Percentiles rank a stretch among this genome's conserved stretches.
These are phyloP conservation scores for Gossypium ekmanianum DNA, from an alignment of 345 rosid species.

Conservation along the genomic window DNA sequence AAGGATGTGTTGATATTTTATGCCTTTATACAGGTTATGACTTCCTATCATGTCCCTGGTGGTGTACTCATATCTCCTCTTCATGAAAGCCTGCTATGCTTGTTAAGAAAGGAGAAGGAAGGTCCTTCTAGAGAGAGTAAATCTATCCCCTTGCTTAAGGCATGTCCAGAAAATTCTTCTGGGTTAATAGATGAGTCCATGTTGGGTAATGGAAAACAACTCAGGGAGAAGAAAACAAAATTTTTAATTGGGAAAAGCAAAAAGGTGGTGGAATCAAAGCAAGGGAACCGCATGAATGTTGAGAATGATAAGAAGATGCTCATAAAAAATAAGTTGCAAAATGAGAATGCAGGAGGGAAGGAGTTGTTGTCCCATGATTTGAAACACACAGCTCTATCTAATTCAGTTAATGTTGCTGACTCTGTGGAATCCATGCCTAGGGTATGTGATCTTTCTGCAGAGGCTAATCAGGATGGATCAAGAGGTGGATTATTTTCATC, in stretches of 20 bases:
- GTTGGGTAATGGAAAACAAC: slow-evolving; percentile 25
- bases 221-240: slow-evolving; percentile 33
- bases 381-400: slow-evolving; percentile 18
- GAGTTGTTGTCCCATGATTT: slow-evolving; percentile 11
- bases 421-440: slow-evolving; percentile 18
- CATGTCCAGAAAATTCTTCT: slow-evolving; percentile 27
- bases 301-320: slow-evolving; percentile 9
- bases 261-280: slow-evolving; percentile 20
- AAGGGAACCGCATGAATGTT: slow-evolving; percentile 4
- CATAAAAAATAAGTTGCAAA: slow-evolving; percentile 20
- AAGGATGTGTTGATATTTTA: slow-evolving; percentile 17
- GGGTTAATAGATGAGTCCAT: slow-evolving; percentile 26
- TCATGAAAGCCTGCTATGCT: slow-evolving; percentile 43
- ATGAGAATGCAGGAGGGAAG: slow-evolving; percentile 23
- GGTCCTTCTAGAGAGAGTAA: slow-evolving; percentile 20
- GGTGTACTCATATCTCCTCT: slow-evolving; percentile 63
- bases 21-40: slow-evolving; percentile 61
- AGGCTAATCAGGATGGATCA: slow-evolving; percentile 22
- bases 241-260: slow-evolving; percentile 25
- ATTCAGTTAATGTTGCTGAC: slow-evolving; percentile 18
- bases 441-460: slow-evolving; percentile 24
- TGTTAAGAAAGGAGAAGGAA: slow-evolving; percentile 37
- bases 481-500: slow-evolving; percentile 17
- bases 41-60: slow-evolving; percentile 46
- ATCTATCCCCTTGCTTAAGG: slow-evolving; percentile 19